Evolutionary conservation across 2,329 filamentous ascomycete genomes (phyloP).

Genomic region (Colletotrichum magnum): DNA sequence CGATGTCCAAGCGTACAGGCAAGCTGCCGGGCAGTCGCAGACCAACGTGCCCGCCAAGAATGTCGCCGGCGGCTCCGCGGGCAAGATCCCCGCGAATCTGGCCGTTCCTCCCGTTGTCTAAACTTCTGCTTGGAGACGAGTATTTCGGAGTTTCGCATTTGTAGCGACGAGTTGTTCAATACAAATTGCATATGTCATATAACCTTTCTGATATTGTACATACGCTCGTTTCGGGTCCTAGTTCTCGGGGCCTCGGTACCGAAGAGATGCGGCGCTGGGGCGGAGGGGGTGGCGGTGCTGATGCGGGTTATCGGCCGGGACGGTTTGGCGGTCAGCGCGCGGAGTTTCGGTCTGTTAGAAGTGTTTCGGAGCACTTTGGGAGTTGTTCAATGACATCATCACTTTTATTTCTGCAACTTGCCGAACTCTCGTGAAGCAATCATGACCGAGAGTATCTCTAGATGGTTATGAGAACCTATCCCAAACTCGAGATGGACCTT

Average conservation of each 20-base stretch:
- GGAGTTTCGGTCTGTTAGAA: slow-evolving; percentile 5
- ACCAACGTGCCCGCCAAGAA: slow-evolving; percentile 35
- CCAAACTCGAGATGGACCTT: no score
- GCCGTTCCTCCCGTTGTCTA: slow-evolving; percentile 21
- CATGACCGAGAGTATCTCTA: no score
- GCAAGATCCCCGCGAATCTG: slow-evolving; percentile 24
- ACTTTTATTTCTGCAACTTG: no score
- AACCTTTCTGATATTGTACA: neutral
- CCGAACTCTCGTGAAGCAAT: no score
- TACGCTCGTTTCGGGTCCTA: neutral
- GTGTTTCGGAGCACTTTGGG: neutral
- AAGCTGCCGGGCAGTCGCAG: slow-evolving; percentile 21
- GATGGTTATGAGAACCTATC: no score
- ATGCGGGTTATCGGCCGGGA: slow-evolving; percentile 15
- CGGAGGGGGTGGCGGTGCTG: slow-evolving; percentile 8
- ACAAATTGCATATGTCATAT: neutral
- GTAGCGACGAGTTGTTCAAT: neutral
- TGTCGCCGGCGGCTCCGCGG: slow-evolving; percentile 18
- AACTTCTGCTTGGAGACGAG: no score
- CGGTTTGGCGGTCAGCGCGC: neutral
- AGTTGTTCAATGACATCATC: neutral
- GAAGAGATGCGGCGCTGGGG: neutral
- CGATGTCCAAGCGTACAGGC: slow-evolving; percentile 27
- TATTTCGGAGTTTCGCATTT: neutral
- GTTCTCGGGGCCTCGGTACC: no score